A percentile compares a stretch with the other conserved stretches of the same genome.
Evolutionary conservation across 1,139 yeast species (phyloP).

Genomic region (Lodderomyces margitis): DNA sequence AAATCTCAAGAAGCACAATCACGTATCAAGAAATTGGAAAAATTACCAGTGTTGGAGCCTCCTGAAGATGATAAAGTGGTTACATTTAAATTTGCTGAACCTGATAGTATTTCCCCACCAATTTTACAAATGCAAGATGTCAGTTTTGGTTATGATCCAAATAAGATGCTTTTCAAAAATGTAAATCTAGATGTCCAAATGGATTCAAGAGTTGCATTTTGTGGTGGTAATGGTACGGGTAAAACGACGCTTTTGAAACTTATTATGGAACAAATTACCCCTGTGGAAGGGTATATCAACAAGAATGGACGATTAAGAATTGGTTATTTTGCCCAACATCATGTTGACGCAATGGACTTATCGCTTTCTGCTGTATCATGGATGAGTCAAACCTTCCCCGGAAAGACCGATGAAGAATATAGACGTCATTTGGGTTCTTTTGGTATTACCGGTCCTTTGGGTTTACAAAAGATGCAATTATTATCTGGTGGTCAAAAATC

Average conservation of each 20-base stretch:
- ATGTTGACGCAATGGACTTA: conserved; percentile 96
- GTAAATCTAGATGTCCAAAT: conserved; percentile 90
- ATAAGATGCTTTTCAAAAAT: conserved; percentile 58
- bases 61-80: conserved; percentile 90
- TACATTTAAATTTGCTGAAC: conserved; percentile 91
- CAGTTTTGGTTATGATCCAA: conserved; percentile 75
- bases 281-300: conserved; percentile 71
- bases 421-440: conserved; percentile 95
- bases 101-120: conserved; percentile 91
- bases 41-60: conserved; percentile 85
- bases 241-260: conserved; percentile 89
- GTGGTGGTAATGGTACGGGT: conserved; percentile 99
- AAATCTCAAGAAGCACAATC: conserved; percentile 97
- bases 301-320: conserved; percentile 85
- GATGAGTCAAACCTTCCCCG: conserved; percentile 90
- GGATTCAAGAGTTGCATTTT: conserved; percentile 93
- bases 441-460: conserved; percentile 93
- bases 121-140: conserved; percentile 86
- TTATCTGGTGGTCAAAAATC: conserved; percentile 98
- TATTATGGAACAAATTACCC: conserved; percentile 72
- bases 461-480: conserved; percentile 85
- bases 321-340: conserved; percentile 99
- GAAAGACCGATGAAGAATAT: conserved; percentile 93
- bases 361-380: conserved; percentile 86
- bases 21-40: conserved; percentile 92